Base-by-base conservation (phyloP, 164 flowering plant species). In the Sextonia rubra region DNA sequence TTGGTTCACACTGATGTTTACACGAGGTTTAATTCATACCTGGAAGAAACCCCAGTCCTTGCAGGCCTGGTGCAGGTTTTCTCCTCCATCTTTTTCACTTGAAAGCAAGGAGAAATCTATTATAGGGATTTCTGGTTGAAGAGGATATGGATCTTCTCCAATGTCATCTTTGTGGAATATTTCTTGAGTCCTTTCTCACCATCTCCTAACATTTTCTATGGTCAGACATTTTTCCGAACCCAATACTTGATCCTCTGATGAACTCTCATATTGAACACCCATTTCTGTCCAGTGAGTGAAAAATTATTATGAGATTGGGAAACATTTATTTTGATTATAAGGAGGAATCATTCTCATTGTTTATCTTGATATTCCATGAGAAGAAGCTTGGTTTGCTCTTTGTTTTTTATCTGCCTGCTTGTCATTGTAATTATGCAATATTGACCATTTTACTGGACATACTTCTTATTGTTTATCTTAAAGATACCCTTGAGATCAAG, bases 41-140 rank as follows among this genome's bases (percentile, higher is more conserved):
- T 66, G 71, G 67, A 80, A 77, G 64, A 80, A 77, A 12, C 80
- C 80, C 80, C 76, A 77, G 2, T 80, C 73, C 30, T 49, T 71
- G 80, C 80, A 80, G 64, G 77, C 80, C 24, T 68, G 26, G 65
- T 80, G 71, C 18, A 77, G 60, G 49, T 71, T 71, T 64, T 26
- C 72, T 18, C 5, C 60, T 71, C 72, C 80, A 64, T 75, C 72
- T 65, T 75, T 69, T 11, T 75, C 32, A 23, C 24, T 69, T 12
- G 63, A 62, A 47, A 80, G 80, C 73, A 65, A 68, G 4, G 69
- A 72, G 20, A 80, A 61, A 75, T 77, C 75, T 29, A 75, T 80
- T 52, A 75, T 26, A 18, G 79, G 81, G 48, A 76, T 70, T 37
- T 73, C 27, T 4, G 65, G 26, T 14, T 74, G 70, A 26, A 69